Evolutionary conservation across 768 basidiomycete species (phyloP).

Genomic region (Tylopilus rubrobrunneus): DNA sequence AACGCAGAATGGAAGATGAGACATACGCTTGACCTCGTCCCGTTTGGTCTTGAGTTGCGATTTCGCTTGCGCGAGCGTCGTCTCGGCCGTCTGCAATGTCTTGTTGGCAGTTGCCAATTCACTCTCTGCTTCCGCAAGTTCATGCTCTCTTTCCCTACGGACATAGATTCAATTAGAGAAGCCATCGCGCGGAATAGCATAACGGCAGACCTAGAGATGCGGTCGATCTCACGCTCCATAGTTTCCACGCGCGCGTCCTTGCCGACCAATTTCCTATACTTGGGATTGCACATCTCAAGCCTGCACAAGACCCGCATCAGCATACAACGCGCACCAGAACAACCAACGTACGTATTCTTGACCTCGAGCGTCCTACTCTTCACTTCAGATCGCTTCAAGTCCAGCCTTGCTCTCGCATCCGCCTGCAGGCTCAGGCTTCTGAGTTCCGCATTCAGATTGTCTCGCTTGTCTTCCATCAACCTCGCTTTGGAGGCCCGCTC

Average conservation of each 20-base stretch:
- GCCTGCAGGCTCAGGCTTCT: constrained; percentile 71
- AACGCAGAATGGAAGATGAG: not conserved
- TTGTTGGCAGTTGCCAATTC: constrained; percentile 44
- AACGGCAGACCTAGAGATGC: constrained; percentile 46
- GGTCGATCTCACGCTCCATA: constrained; percentile 73
- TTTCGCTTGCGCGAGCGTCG: constrained; percentile 56
- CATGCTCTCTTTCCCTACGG: constrained; percentile 64
- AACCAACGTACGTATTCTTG: constrained; percentile 54
- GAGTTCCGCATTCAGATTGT: constrained; percentile 68
- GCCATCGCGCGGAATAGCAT: not conserved
- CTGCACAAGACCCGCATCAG: constrained; percentile 37
- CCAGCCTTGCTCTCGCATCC: constrained; percentile 74
- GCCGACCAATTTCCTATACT: constrained; percentile 65
- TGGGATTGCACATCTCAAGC: constrained; percentile 54
- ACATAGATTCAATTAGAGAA: not conserved
- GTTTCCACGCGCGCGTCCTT: constrained; percentile 53
- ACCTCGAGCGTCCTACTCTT: constrained; percentile 64
- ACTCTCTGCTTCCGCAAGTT: constrained; percentile 37
- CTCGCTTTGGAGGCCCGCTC: constrained; percentile 55
- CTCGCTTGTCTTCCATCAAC: constrained; percentile 63
- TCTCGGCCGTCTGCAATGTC: constrained; percentile 60
- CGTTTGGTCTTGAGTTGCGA: constrained; percentile 58
- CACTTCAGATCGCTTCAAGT: constrained; percentile 67
- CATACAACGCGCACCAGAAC: not conserved
- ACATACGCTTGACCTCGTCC: constrained; percentile 57